Base-by-base conservation (phyloP, 2,329 filamentous ascomycete genomes). In the Ciborinia camelliae region DNA sequence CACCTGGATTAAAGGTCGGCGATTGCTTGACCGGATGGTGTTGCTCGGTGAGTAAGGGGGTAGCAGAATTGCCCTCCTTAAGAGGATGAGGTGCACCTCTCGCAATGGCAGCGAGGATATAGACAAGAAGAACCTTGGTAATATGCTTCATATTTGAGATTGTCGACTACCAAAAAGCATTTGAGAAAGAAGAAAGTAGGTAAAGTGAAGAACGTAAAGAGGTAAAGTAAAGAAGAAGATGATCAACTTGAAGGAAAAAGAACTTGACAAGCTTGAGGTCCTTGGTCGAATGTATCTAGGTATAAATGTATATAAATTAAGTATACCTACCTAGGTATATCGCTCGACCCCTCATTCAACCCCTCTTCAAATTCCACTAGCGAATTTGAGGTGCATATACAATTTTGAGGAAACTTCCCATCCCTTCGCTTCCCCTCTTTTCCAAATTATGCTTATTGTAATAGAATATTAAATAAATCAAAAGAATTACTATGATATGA, bases 131-230 rank as follows among this genome's bases (percentile, higher is more conserved):
- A 59, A 47, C 12, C 9, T 45, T 59, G 5, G 14, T 35, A 20
- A 12, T 47, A 20, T 37, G 55, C 55, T 59, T 59, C 55, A 59
- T 59, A 37, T 2, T 59, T 59, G 41, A 59, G n/a, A 32, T 59
- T 48, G 30, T n/a, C n/a, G 10, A 47, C 30, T 59, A 48, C 28
- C 30, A 59, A 35, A 32, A 15, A n/a, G n/a, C 20, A 47, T 23
- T 59, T 9, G n/a, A 32, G 43, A 35, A 26, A 37, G 41, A 35
- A 59, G 14, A 12, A 35, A 2, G 23, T 6, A 9, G 37, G 5
- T 30, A n/a, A 35, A 35, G n/a, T 12, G 26, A 58, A n/a, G n/a
- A n/a, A n/a, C n/a, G n/a, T n/a, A n/a, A n/a, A n/a, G n/a, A n/a
- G n/a, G n/a, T n/a, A n/a, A n/a, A n/a, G n/a, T n/a, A n/a, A n/a